phyloP scores from a whole-genome alignment of 1,139 yeast genomes.

The Yamadazyma trypodendri region DNA sequence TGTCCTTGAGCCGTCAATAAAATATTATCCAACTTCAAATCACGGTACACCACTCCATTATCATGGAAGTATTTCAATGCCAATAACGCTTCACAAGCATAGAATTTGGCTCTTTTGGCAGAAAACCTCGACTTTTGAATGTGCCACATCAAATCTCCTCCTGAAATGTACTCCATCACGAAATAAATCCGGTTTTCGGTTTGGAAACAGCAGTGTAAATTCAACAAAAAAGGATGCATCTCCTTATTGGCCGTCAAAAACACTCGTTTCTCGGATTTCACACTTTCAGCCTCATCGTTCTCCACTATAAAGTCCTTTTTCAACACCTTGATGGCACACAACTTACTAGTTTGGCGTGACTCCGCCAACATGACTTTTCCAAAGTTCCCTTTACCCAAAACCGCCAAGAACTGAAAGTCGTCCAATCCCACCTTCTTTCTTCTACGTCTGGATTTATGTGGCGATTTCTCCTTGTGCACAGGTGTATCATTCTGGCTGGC shows the following conservation, averaged over 20 bases:
- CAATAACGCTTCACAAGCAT: conserved; percentile 91
- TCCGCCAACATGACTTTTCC: conserved; percentile 98
- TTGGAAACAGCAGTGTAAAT: conserved; percentile 93
- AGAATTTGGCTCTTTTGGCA: conserved; percentile 89
- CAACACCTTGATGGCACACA: conserved; percentile 93
- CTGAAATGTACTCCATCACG: conserved; percentile 96
- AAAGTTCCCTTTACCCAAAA: conserved; percentile 94
- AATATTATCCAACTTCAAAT: conserved; percentile 91
- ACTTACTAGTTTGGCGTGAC: conserved; percentile 70
- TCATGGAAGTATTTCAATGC: conserved; percentile 94
- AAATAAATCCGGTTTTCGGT: conserved; percentile 95
- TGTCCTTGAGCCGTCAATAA: conserved; percentile 90
- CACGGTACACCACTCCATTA: conserved; percentile 94
- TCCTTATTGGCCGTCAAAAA: conserved; percentile 87
- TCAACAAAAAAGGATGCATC: conserved; percentile 88
- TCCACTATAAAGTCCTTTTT: conserved; percentile 94
- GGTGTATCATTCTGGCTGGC: background rate
- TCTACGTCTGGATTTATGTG: conserved; percentile 26
- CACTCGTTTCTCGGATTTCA: conserved; percentile 89
- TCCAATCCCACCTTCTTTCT: conserved; percentile 84
- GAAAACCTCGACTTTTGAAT: conserved; percentile 90
- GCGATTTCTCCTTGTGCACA: conserved; percentile 3
- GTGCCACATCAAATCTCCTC: conserved; percentile 99
- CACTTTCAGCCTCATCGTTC: conserved; percentile 94
- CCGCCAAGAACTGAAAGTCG: conserved; percentile 91